phyloP scores from a whole-genome alignment of 169 alveolate species.

The Perkinsus marinus region DNA sequence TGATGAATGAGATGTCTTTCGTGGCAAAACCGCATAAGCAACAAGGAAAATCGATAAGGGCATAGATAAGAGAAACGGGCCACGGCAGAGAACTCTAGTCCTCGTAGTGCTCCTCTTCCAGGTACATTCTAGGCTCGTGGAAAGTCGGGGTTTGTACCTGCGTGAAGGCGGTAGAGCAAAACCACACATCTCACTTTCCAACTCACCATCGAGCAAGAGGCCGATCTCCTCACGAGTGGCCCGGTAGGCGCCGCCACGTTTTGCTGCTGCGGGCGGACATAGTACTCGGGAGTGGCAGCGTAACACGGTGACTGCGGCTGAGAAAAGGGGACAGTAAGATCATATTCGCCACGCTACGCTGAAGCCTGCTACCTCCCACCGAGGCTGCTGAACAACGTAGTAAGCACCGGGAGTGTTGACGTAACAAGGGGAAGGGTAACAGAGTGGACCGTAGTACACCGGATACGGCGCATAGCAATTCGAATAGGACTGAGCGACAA shows the following conservation, averaged over 20 bases:
- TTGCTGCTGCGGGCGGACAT: not conserved
- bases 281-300: not conserved
- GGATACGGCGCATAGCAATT: not conserved
- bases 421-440: not conserved
- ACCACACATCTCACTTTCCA: too few species aligned
- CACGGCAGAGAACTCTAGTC: not conserved
- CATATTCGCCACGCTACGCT: not conserved
- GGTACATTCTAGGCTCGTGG: too few species aligned
- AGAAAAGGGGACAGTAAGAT: not conserved
- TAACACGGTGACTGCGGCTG: not conserved
- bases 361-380: not conserved
- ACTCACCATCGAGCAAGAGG: not conserved
- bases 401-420: not conserved
- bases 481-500: not conserved
- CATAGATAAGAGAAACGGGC: not conserved
- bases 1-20: too few species aligned
- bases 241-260: not conserved
- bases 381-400: not conserved
- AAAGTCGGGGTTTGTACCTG: not conserved
- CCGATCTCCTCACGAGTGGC: not conserved
- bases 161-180: too few species aligned
- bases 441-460: not conserved
- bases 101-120: too few species aligned
- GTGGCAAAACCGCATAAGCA: not conserved
- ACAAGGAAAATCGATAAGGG: not conserved